These are phyloP conservation scores for Aspergillus sclerotioniger DNA, from an alignment of 495 filamentous ascomycete species.

Conservation along the genomic window DNA sequence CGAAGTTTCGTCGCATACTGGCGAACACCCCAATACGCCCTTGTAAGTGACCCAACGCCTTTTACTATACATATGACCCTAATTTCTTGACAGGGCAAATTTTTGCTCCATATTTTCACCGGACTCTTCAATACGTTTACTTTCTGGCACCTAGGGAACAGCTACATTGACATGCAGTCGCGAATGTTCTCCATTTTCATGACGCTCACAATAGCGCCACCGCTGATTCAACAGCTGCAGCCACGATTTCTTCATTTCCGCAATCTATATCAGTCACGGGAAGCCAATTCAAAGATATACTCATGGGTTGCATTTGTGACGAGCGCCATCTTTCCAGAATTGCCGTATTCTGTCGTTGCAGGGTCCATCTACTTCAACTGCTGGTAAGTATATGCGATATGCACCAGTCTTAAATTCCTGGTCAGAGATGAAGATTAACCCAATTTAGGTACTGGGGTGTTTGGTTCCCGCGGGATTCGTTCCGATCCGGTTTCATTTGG, in stretches of 20 bases:
- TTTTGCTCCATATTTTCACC: constrained; percentile 61
- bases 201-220: constrained; percentile 62
- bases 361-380: constrained; percentile 56
- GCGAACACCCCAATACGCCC: constrained; percentile 57
- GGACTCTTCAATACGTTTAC: constrained; percentile 67
- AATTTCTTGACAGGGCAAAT: constrained; percentile 44
- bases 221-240: constrained; percentile 60
- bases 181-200: constrained; percentile 71
- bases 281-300: constrained; percentile 52
- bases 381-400: constrained; percentile 45
- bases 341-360: constrained; percentile 52
- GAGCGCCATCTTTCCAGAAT: constrained; percentile 47
- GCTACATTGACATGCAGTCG: constrained; percentile 60
- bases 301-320: constrained; percentile 51
- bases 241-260: constrained; percentile 48
- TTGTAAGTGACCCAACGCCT: constrained; percentile 29
- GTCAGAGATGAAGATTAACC: background rate
- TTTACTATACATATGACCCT: background rate
- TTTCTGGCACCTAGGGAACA: constrained; percentile 59
- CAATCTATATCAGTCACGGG: constrained; percentile 46
- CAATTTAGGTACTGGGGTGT: constrained; percentile 47
- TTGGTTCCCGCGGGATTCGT: constrained; percentile 52
- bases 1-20: constrained; percentile 60
- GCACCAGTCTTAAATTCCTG: background rate
- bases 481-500: constrained; percentile 56